These are phyloP conservation scores for Lipomyces kockii DNA, from an alignment of 805 yeast species.

Conservation along the genomic window DNA sequence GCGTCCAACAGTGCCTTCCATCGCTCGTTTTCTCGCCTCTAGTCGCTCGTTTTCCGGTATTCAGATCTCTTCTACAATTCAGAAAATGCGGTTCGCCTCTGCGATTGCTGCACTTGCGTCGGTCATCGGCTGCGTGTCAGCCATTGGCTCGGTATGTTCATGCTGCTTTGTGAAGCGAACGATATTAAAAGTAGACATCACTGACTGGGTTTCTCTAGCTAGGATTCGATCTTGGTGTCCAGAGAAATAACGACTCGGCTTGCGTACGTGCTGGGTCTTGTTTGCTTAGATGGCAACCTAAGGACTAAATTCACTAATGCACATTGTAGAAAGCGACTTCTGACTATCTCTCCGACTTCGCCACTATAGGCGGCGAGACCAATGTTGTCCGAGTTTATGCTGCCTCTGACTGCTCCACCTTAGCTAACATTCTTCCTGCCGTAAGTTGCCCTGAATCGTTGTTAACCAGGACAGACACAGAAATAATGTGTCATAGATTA, in stretches of 20 bases:
- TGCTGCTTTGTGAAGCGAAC: not conserved
- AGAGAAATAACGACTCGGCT: slow-evolving; percentile 53
- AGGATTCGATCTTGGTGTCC: slow-evolving; percentile 86
- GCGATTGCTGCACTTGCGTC: slow-evolving; percentile 51
- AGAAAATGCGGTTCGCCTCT: slow-evolving; percentile 46
- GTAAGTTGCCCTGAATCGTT: slow-evolving; percentile 46
- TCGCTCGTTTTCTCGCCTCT: not conserved
- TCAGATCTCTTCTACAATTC: not conserved
- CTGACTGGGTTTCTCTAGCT: slow-evolving; percentile 50
- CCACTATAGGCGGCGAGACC: slow-evolving; percentile 61
- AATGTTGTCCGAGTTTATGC: slow-evolving; percentile 82
- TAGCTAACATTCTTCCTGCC: slow-evolving; percentile 83
- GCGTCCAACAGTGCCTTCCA: not conserved
- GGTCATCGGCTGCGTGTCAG: slow-evolving; percentile 56
- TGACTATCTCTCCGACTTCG: slow-evolving; percentile 74
- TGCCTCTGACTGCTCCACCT: slow-evolving; percentile 90
- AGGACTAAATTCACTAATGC: not conserved
- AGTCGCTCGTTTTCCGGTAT: not conserved
- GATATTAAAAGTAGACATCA: not conserved
- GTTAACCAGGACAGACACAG: too few relatives aligned
- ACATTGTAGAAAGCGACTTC: slow-evolving; percentile 45
- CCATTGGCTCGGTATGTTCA: slow-evolving; percentile 54
- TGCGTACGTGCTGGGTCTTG: slow-evolving; percentile 29
- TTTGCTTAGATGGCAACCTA: not conserved
- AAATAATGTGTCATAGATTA: slow-evolving; percentile 41